Base-by-base conservation (phyloP, 768 basidiomycete genomes). In the Suillus sp. region DNA sequence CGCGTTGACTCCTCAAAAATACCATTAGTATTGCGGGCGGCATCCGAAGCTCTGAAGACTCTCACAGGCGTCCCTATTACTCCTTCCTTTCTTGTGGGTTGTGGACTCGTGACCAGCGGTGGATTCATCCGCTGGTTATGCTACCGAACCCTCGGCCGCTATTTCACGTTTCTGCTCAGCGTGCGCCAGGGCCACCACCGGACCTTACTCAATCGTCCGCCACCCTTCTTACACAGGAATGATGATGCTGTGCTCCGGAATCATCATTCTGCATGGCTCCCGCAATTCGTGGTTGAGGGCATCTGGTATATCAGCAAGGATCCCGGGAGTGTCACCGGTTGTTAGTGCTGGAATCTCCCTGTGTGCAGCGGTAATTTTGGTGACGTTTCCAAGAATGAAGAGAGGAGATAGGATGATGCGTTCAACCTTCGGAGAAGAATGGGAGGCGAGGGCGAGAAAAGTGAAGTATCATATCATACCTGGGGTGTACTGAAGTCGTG, bases 391-490 rank as follows among this genome's bases (percentile, higher is more conserved):
- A 43, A 61, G 65, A 27, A 51, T 50, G 37, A 43, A 14, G 38
- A 34, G 27, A 61, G 79, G 79, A 64, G 78, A 80, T 58, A 62
- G 54, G 13, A 68, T 74, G 59, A 62, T 79, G 62, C 64, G 65
- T 32, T 63, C 65, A 2, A 65, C 68, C 27, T 79, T 79, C 64
- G 74, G 73, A 11, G 48, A 68, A 35, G 75, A 72, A 34, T 79
- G 78, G 78, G 72, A 75, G 2, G 54, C 60, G 3, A 79, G 75
- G 72, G 74, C 71, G 4, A 61, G 38, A 3, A 65, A 60, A 20
- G 75, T 77, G 16, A 70, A 70, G 27, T 77, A 73, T 58, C 68
- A 59, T 34, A 62, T 80, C 18, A 64, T 79, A 25, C 78, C 79
- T 1, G 68, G 71, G 5, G 35, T 78, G 3, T 78, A 68, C 59